Conservation (phyloP, 257 asterid species). For the Thymus mandschuricus region DNA sequence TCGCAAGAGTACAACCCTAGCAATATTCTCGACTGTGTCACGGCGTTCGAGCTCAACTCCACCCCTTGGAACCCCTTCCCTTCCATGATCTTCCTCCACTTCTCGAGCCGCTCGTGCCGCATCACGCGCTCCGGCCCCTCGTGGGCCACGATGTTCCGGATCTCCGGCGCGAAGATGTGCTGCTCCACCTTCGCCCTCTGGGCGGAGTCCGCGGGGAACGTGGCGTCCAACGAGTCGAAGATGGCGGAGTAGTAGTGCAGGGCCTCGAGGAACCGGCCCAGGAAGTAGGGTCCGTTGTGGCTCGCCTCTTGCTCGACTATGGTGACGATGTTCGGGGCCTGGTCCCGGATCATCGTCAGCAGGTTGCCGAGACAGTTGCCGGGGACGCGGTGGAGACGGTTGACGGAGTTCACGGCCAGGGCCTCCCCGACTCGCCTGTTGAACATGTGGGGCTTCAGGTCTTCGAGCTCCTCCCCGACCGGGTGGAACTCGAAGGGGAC, state of each 20-base stretch:
- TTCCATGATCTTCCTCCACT: conserved; percentile 85
- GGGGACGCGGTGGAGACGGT: conserved; percentile 72
- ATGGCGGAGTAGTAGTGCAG: conserved; percentile 77
- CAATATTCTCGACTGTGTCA: conserved; percentile 77
- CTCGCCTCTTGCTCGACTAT: conserved; percentile 91
- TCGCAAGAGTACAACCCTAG: conserved; percentile 80
- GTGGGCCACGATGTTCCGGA: conserved; percentile 66
- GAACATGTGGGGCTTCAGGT: conserved; percentile 80
- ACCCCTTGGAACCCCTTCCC: conserved; percentile 80
- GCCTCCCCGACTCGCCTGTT: conserved; percentile 85
- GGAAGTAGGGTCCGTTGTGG: conserved; percentile 88
- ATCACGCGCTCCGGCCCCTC: conserved; percentile 68
- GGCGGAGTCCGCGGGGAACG: conserved; percentile 75
- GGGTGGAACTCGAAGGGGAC: conserved; percentile 83
- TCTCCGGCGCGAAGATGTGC: conserved; percentile 76
- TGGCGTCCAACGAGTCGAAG: conserved; percentile 83
- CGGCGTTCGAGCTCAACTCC: conserved; percentile 67
- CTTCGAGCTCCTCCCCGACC: conserved; percentile 70
- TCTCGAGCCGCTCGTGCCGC: conserved; percentile 81
- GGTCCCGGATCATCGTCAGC: conserved; percentile 69
- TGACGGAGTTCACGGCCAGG: conserved; percentile 78
- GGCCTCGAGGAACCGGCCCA: conserved; percentile 82
- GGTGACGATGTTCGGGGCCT: conserved; percentile 83
- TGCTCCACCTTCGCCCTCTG: conserved; percentile 87
- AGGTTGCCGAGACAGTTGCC: conserved; percentile 55